A percentile compares a stretch with the other conserved stretches of the same genome.
Evolutionary conservation across 106 monocot species (phyloP).

Genomic region (Dioscorea dumetorum): DNA sequence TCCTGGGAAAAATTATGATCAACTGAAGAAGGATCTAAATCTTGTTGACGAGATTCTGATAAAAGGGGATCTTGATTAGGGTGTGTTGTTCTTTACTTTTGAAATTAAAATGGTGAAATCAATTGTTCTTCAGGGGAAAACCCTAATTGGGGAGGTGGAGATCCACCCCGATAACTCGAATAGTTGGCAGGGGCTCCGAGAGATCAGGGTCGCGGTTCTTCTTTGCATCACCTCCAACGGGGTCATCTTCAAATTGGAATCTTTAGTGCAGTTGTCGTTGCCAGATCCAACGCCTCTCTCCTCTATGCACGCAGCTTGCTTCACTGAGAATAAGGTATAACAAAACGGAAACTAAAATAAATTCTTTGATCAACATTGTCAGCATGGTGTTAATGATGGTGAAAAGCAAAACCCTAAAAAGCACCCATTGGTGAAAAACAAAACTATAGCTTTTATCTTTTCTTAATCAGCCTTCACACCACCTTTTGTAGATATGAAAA

Average conservation of each 20-base stretch:
- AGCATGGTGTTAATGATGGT: not conserved
- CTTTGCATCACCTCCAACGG: slow-evolving; percentile 68
- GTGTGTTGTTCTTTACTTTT: too few species aligned
- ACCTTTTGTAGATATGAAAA: too few species aligned
- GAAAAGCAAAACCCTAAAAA: not conserved
- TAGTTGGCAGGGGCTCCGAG: slow-evolving; percentile 22
- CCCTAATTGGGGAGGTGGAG: slow-evolving; percentile 64
- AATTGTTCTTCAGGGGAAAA: slow-evolving; percentile 50
- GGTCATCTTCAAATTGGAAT: slow-evolving; percentile 78
- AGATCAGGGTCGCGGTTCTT: slow-evolving; percentile 75
- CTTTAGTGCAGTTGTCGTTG: slow-evolving; percentile 22
- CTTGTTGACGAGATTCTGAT: too few species aligned
- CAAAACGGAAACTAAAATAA: slow-evolving; percentile 8
- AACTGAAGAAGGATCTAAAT: too few species aligned
- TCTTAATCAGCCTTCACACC: too few species aligned
- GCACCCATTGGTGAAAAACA: not conserved
- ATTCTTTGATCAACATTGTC: not conserved
- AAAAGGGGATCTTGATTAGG: too few species aligned
- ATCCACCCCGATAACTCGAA: slow-evolving; percentile 42
- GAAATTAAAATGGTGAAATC: slow-evolving; percentile 50
- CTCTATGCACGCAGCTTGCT: slow-evolving; percentile 60
- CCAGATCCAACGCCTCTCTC: slow-evolving; percentile 41
- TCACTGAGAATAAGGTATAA: slow-evolving; percentile 95
- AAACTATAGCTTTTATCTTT: too few species aligned
- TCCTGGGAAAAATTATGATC: too few species aligned